Evolutionary conservation across 306 rosid genomes (phyloP).

Genomic region (Carpinus fangiana): DNA sequence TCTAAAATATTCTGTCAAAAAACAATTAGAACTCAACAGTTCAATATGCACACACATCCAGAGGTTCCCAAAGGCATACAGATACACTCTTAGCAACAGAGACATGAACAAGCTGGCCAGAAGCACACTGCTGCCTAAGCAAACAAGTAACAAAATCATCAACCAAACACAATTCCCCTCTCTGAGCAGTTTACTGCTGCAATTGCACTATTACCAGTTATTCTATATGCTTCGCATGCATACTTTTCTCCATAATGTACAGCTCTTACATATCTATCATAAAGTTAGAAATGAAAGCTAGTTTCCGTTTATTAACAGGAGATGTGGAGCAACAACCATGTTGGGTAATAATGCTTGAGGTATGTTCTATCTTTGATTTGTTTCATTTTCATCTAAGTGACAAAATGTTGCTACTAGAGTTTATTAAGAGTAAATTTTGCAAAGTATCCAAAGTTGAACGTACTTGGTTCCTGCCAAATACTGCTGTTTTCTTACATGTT

Average conservation of each 20-base stretch:
- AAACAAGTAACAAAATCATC: background rate
- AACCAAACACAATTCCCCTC: background rate
- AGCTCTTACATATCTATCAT: constrained; percentile 13
- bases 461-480: background rate
- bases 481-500: background rate
- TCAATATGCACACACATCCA: background rate
- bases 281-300: constrained; percentile 14
- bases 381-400: constrained; percentile 15
- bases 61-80: background rate
- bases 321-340: constrained; percentile 78
- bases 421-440: background rate
- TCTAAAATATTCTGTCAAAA: background rate
- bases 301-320: constrained; percentile 48
- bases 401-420: background rate
- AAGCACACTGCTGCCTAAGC: background rate
- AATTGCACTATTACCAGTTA: background rate
- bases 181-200: background rate
- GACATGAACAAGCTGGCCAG: background rate
- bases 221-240: background rate
- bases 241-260: constrained; percentile 19
- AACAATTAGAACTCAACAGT: background rate
- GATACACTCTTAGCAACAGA: background rate
- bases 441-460: background rate
- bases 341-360: constrained; percentile 99
- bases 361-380: constrained; percentile 38